Evolutionary conservation across 2,329 filamentous ascomycete genomes (phyloP), one percentile per base, ranked within the genome.

Genomic region (Epichloe sp.): DNA sequence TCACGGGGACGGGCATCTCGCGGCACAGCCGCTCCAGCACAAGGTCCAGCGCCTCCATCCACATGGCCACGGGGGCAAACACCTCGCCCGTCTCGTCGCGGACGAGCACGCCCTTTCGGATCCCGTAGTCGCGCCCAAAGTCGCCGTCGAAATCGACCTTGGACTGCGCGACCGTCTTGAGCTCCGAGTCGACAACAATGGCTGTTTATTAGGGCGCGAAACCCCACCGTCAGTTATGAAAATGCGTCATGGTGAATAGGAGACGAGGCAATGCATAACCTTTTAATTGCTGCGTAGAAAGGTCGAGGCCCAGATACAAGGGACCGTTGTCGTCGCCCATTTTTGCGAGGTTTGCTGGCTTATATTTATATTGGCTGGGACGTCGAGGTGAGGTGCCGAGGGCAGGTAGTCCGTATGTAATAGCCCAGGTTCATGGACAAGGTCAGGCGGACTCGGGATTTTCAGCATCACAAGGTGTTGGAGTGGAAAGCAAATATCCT

Each of bases 211-310:
- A 3, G 31, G n/a, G 35, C 2, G 47, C 15, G 19, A 11, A 12
- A 5, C 19, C 19, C 19, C 2, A 6, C 11, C 41, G 41, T 43
- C 41, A 21, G 17, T 14, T 26, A 26, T 7, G 23, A 26, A 23
- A 26, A 8, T 43, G 21, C 19, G 21, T 15, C 19, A 4, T 23
- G 17, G 17, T 43, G 41, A 0, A 19, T 6, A 26, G 7, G 17
- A 12, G 15, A 15, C 12, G 11, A 14, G n/a, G 19, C 41, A 26
- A 97, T 96, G 21, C 53, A 57, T 68, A 82, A 82, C 88, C 90
- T 78, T 98, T 97, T 52, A 97, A 78, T 67, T 97, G 91, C 68
- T 97, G 93, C 52, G 93, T 97, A 43, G 90, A 96, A 54, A 97
- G 83, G 71, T 98, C 93, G 67, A 97, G 90, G 54, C 93, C 93